Conservation (phyloP, 208 protist genomes). For the Wallacemonas rigidus region DNA sequence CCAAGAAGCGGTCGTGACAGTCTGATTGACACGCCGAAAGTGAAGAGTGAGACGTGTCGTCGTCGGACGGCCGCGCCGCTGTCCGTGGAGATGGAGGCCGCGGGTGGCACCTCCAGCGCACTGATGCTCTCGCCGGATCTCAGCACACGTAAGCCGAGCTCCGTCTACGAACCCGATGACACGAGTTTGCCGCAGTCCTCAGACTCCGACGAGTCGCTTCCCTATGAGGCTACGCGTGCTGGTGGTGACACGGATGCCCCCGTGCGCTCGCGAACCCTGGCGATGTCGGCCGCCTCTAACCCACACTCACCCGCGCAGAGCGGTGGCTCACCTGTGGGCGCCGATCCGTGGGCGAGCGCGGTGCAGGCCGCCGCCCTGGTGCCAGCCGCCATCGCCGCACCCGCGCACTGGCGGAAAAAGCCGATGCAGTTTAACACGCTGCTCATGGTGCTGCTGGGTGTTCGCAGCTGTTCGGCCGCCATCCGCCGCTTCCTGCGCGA, state of each 20-base stretch:
- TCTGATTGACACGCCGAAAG: neutral
- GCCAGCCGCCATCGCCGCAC: slow-evolving; percentile 53
- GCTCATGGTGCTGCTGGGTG: slow-evolving; percentile 70
- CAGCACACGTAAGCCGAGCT: slow-evolving; percentile 1
- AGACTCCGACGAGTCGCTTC: slow-evolving; percentile 9
- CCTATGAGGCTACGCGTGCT: neutral
- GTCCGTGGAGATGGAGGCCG: neutral
- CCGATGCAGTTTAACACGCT: slow-evolving; percentile 58
- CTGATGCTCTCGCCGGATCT: neutral
- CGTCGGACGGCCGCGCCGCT: neutral
- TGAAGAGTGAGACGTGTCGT: neutral
- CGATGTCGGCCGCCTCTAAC: neutral
- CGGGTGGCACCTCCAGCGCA: neutral
- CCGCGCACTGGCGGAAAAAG: slow-evolving; percentile 52
- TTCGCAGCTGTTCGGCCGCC: slow-evolving; percentile 68
- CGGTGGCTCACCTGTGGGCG: neutral
- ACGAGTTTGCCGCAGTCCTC: slow-evolving; percentile 7
- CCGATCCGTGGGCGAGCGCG: slow-evolving; percentile 1
- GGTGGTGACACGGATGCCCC: neutral
- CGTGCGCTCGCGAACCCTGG: neutral
- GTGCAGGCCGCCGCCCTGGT: slow-evolving; percentile 15
- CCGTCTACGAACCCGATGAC: slow-evolving; percentile 3
- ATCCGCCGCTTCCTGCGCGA: slow-evolving; percentile 77
- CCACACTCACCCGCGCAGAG: neutral
- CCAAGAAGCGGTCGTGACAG: neutral